phyloP scores from a whole-genome alignment of 176 grass and related monocot genomes.

The Saccharum officinarum region DNA sequence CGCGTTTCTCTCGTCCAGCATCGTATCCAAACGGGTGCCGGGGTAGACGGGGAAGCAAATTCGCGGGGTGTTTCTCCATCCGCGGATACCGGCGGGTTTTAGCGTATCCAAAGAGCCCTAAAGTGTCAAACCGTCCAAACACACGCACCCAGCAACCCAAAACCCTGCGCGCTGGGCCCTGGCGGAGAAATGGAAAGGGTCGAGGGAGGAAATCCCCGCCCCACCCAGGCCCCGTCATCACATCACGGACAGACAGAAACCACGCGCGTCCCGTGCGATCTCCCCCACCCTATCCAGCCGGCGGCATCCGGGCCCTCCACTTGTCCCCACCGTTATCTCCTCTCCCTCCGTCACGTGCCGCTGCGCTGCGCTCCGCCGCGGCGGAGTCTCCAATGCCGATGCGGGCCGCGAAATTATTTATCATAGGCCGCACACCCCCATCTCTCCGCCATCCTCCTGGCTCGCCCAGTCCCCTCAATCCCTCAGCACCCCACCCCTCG shows the following conservation, averaged over 20 bases:
- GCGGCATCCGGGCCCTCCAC: background rate
- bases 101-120: too few species aligned
- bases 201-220: too few species aligned
- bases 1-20: too few species aligned
- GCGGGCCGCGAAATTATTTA: conserved; percentile 29
- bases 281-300: conserved; percentile 8
- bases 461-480: too few species aligned
- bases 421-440: conserved; percentile 41
- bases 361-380: background rate
- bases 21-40: too few species aligned
- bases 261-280: conserved; percentile 16
- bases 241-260: background rate
- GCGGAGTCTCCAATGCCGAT: conserved; percentile 52
- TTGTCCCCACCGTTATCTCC: background rate
- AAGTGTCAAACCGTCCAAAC: background rate
- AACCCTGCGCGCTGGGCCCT: too few species aligned
- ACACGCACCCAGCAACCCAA: background rate
- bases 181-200: background rate
- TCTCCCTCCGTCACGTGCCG: conserved; percentile 22
- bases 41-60: too few species aligned
- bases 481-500: conserved; percentile 8
- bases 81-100: too few species aligned
- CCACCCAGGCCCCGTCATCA: background rate
- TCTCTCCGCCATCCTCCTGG: background rate
- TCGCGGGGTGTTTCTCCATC: too few species aligned